These are phyloP conservation scores for Neurospora sp. DNA, from an alignment of 495 filamentous ascomycete species.

Conservation along the genomic window DNA sequence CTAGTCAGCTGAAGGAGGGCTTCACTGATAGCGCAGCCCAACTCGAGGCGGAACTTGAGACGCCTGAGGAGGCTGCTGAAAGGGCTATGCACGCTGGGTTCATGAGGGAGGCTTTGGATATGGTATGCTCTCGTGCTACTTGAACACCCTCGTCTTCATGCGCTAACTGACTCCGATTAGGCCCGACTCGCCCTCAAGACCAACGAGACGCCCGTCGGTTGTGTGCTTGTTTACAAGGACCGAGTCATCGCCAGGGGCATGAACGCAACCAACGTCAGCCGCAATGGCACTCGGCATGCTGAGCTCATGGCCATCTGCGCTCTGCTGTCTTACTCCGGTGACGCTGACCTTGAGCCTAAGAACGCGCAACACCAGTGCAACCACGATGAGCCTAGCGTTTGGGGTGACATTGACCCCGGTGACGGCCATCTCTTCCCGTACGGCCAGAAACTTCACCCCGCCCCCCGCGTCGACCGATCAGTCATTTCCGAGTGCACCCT, in stretches of 20 bases:
- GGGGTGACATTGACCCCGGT: constrained; percentile 34
- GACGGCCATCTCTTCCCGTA: constrained; percentile 39
- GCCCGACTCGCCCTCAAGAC: constrained; percentile 68
- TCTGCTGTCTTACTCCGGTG: constrained; percentile 25
- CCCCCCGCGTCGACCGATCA: constrained; percentile 33
- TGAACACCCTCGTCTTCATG: not conserved
- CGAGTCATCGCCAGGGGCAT: constrained; percentile 75
- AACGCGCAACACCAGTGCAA: not conserved
- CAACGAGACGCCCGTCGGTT: constrained; percentile 92
- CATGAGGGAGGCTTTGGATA: constrained; percentile 60
- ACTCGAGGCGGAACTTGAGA: constrained; percentile 7
- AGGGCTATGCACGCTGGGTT: constrained; percentile 42
- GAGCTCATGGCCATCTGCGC: constrained; percentile 80
- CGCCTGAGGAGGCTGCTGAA: constrained; percentile 22
- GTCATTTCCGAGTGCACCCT: constrained; percentile 64
- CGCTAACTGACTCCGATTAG: constrained; percentile 27
- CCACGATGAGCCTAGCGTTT: constrained; percentile 9
- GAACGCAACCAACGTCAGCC: constrained; percentile 90
- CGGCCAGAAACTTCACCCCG: constrained; percentile 38
- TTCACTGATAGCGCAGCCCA: constrained; percentile 1
- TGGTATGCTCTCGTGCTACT: constrained; percentile 38
- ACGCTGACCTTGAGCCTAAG: constrained; percentile 7
- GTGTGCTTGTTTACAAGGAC: constrained; percentile 71
- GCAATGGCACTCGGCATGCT: constrained; percentile 83
- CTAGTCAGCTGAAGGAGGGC: constrained; percentile 17